phyloP scores from a whole-genome alignment of 345 rosid species.

The Populus davidiana region DNA sequence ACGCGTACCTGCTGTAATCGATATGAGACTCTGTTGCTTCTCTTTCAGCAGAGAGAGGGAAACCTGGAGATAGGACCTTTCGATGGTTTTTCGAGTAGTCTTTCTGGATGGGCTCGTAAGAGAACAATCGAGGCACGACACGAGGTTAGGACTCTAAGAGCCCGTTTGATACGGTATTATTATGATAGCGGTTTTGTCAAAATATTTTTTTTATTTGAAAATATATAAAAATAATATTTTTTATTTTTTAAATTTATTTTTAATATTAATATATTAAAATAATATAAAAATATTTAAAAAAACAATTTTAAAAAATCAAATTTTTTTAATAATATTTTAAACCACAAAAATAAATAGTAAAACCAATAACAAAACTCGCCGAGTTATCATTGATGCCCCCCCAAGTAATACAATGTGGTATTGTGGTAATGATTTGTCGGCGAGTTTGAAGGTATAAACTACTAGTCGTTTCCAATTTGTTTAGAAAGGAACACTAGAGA shows the following conservation, averaged over 20 bases:
- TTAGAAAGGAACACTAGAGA: neutral
- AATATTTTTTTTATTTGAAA: too few relatives aligned
- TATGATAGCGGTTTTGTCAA: too few relatives aligned
- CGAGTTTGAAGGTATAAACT: neutral
- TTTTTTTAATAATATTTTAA: fast-evolving
- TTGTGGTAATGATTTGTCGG: neutral
- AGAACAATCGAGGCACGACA: neutral
- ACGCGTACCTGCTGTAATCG: neutral
- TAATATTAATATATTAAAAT: too few relatives aligned
- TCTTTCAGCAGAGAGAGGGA: neutral
- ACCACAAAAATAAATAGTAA: too few relatives aligned
- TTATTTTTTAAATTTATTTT: too few relatives aligned
- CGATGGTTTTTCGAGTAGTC: too few relatives aligned
- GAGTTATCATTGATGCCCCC: neutral
- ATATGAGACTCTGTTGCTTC: neutral
- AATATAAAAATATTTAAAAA: too few relatives aligned
- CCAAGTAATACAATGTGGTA: neutral
- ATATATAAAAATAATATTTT: too few relatives aligned
- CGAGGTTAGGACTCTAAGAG: neutral
- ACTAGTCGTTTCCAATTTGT: neutral
- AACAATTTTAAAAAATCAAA: too few relatives aligned
- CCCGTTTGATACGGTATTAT: too few relatives aligned
- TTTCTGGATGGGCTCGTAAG: neutral
- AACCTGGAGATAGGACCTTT: too few relatives aligned
- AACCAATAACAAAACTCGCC: neutral